Evolutionary conservation across 2,329 filamentous ascomycete genomes (phyloP), one percentile per base, ranked within the genome.

Genomic region (Pseudocercospora musae): DNA sequence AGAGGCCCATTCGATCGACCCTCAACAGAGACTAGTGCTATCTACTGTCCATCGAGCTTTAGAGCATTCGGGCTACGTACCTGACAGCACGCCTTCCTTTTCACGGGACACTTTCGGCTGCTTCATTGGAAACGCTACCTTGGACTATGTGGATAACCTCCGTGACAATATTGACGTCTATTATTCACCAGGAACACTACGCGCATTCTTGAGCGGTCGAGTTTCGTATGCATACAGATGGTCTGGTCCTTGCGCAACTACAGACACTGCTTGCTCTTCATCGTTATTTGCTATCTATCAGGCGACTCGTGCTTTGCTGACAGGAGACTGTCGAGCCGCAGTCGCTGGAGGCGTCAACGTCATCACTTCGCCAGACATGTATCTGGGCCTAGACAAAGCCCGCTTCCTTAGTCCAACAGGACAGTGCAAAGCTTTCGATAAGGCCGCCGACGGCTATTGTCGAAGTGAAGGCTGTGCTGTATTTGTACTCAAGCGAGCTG

Each of bases 381-480:
- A 62, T 25, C 40, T 58, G 7, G 64, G 64, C 27, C 62, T 68
- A 21, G 66, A 66, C 27, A 58, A 57, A 18, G 66, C 58, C 7
- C 64, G 63, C 55, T 68, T 68, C 49, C 58, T 68, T 13, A 62
- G 58, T 23, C 44, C 58, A 11, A 67, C 64, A 18, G 69, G 68
- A n/a, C 49, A 64, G 21, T 70, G 65, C 58, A 75, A 75, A 27
- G 67, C 74, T 1, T 77, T 70, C n/a, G 72, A 75, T 50, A 67
- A 70, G 29, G 44, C 31, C 10, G 75, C 74, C 0, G 71, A 75
- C 58, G 75, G 75, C 0, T 77, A 77, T 61, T 76, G 73, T 63
- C 71, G 75, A 4, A 73, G 57, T 3, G 75, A 77, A 29, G 73
- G 62, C 3, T 62, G 72, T 37, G 74, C 62, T 0, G 62, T 68